Conservation (phyloP, 108 stramenopile species). For the Fistulifera pelliculosa region DNA sequence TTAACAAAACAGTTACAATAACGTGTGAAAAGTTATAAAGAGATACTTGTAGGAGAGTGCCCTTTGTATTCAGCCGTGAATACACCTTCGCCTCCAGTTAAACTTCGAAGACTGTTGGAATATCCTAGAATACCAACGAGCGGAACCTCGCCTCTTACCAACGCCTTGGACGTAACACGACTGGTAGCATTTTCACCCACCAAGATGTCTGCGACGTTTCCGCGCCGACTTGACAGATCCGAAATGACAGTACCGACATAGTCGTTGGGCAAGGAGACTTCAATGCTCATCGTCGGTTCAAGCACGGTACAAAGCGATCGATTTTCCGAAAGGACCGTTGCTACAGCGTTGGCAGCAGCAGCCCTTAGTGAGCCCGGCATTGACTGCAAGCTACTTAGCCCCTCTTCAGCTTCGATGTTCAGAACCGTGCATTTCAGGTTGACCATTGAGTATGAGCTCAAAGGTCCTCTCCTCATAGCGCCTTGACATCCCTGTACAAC, state of each 20-base stretch:
- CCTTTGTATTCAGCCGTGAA: constrained; percentile 84
- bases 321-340: constrained; percentile 30
- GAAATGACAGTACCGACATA: constrained; percentile 79
- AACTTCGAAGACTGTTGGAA: constrained; percentile 67
- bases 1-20: too few relatives aligned
- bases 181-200: constrained; percentile 32
- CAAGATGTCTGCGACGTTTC: constrained; percentile 74
- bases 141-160: constrained; percentile 76
- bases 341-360: constrained; percentile 58
- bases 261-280: constrained; percentile 62
- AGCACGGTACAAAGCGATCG: constrained; percentile 33
- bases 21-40: too few relatives aligned
- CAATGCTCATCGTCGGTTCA: constrained; percentile 82
- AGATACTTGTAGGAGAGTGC: constrained; percentile 24
- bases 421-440: constrained; percentile 67
- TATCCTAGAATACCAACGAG: constrained; percentile 82
- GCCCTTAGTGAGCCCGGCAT: constrained; percentile 71
- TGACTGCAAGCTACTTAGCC: constrained; percentile 40
- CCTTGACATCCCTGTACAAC: constrained; percentile 69
- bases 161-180: constrained; percentile 36
- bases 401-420: constrained; percentile 67
- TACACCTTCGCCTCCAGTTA: constrained; percentile 78
- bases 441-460: constrained; percentile 50
- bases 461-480: constrained; percentile 61
- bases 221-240: constrained; percentile 74